Evolutionary conservation across 805 yeast species (phyloP).

Genomic region (Cyberlindnera suaveolens): DNA sequence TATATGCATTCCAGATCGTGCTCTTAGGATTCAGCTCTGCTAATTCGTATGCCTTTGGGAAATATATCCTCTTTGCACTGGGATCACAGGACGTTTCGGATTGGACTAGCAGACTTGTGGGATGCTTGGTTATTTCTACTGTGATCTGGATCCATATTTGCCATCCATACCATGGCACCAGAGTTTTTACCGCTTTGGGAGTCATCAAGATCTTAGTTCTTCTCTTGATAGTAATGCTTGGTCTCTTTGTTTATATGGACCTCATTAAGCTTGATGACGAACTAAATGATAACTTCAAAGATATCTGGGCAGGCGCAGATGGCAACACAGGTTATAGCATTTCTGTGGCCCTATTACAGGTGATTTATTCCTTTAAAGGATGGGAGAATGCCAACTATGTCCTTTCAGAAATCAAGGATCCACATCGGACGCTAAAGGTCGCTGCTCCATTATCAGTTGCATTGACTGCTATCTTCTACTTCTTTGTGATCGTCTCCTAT

Average conservation of each 20-base stretch:
- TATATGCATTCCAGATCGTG: slow-evolving; percentile 48
- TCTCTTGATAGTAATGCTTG: slow-evolving; percentile 41
- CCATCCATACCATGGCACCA: slow-evolving; percentile 44
- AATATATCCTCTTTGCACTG: slow-evolving; percentile 41
- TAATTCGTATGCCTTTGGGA: slow-evolving; percentile 60
- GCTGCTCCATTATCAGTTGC: slow-evolving; percentile 57
- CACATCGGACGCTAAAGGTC: slow-evolving; percentile 47
- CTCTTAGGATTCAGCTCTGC: slow-evolving; percentile 56
- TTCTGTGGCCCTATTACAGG: slow-evolving; percentile 51
- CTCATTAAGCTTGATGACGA: slow-evolving; percentile 19
- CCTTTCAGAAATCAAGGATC: slow-evolving; percentile 50
- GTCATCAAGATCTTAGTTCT: slow-evolving; percentile 46
- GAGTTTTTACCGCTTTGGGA: slow-evolving; percentile 49
- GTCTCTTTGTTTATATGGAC: slow-evolving; percentile 35
- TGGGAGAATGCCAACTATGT: slow-evolving; percentile 70
- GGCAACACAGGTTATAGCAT: slow-evolving; percentile 42
- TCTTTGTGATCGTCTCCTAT: slow-evolving; percentile 52
- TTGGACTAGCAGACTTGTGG: slow-evolving; percentile 38
- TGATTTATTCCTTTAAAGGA: slow-evolving; percentile 60
- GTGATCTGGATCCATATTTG: slow-evolving; percentile 42
- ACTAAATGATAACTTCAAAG: slow-evolving; percentile 27
- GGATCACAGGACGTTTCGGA: slow-evolving; percentile 33
- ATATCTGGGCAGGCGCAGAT: slow-evolving; percentile 34
- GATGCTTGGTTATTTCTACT: slow-evolving; percentile 40
- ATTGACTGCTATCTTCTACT: slow-evolving; percentile 45